These are phyloP conservation scores for Mycena haematopus DNA, from an alignment of 768 basidiomycete genomes.

Conservation along the genomic window DNA sequence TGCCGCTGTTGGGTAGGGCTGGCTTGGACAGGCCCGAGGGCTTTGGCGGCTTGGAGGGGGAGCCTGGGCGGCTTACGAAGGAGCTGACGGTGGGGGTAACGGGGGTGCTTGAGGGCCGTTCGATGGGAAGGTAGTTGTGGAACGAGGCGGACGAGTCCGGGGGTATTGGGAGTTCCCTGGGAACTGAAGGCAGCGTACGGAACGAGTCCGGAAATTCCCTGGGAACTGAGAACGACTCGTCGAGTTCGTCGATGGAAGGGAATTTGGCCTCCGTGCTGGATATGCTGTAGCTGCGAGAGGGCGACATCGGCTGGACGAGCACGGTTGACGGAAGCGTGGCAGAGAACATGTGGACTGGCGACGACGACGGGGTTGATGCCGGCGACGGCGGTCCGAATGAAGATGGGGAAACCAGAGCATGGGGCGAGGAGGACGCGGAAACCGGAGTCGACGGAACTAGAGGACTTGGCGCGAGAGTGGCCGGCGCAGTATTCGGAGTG, in stretches of 20 bases:
- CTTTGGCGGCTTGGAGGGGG: slow-evolving; percentile 54
- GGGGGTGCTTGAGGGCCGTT: slow-evolving; percentile 75
- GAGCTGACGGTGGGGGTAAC: slow-evolving; percentile 62
- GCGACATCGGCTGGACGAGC: neutral
- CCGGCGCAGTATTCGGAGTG: slow-evolving; percentile 38
- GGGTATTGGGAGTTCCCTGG: slow-evolving; percentile 16
- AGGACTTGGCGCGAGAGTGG: slow-evolving; percentile 33
- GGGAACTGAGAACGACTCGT: slow-evolving; percentile 53
- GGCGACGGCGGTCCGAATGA: slow-evolving; percentile 81
- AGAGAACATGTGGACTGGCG: slow-evolving; percentile 33
- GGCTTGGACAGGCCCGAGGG: slow-evolving; percentile 47
- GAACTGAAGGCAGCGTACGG: slow-evolving; percentile 47
- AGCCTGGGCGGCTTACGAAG: slow-evolving; percentile 68
- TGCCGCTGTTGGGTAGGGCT: slow-evolving; percentile 64
- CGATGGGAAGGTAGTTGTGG: slow-evolving; percentile 50
- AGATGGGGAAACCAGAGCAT: slow-evolving; percentile 72
- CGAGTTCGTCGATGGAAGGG: slow-evolving; percentile 79
- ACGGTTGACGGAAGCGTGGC: slow-evolving; percentile 13
- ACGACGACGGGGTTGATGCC: slow-evolving; percentile 70
- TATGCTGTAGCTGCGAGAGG: slow-evolving; percentile 21
- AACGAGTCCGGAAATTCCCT: slow-evolving; percentile 37
- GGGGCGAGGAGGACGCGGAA: slow-evolving; percentile 54
- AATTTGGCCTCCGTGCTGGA: slow-evolving; percentile 46
- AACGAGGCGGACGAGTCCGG: slow-evolving; percentile 38
- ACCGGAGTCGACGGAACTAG: slow-evolving; percentile 41